Base-by-base conservation (phyloP, 75 land plant species). In the Pinus taeda region DNA sequence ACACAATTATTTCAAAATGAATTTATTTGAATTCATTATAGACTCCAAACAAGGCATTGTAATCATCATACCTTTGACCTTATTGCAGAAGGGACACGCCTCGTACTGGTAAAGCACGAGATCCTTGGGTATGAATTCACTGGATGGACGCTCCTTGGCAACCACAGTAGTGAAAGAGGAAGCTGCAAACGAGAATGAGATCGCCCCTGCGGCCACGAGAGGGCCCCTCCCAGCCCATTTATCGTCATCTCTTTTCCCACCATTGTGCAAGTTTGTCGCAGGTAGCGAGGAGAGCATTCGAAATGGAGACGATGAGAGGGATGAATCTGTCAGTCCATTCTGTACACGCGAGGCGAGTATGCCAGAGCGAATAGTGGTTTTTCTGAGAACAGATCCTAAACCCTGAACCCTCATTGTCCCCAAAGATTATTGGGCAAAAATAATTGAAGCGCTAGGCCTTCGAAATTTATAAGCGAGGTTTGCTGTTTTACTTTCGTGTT, bases 71-170 rank as follows among this genome's bases (percentile, higher is more conserved):
- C 99, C 99, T 95, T 90, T 97, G 22, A 97, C 98, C 81, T 97
- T 97, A 85, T 97, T 97, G 90, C 99, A 97, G 77, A 97, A 97
- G 29, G 99, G 99, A 77, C 99, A 97, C 14, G 99, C 99, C 59
- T 97, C 98, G 73, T 97, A 97, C 91, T 97, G 99, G 73, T 95
- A 97, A 21, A 97, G 83, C 20, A 95, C 88, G 39, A 97, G 91
- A 0, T 97, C 95, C 59, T 82, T 79, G 13, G 98, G 96, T 17
- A 81, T 36, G n/a, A 75, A 74, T 49, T 88, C 84, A 24, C 81
- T 60, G 14, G 57, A n/a, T 39, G 79, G 86, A 18, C 83, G 82
- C 87, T 93, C 96, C 80, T 91, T 92, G 21, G 92, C 94, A 29
- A 60, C 75, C 57, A 75, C 88, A 18, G 86, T 90, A 20, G 81